These are phyloP conservation scores for Diutina rugosa DNA, from an alignment of 1,139 yeast genomes.

Conservation along the genomic window DNA sequence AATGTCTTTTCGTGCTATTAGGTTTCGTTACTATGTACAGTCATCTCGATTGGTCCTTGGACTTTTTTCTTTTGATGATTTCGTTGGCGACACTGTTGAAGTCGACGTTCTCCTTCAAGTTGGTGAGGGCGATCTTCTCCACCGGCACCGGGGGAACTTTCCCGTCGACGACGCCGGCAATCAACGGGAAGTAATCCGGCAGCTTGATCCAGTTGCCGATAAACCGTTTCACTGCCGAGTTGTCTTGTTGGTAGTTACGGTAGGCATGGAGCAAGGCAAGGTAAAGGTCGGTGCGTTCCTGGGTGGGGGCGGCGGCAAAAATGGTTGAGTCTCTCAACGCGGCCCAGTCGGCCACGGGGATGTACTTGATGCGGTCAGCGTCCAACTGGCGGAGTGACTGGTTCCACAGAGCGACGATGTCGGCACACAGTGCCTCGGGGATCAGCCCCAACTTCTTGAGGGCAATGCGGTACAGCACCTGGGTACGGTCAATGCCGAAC, in stretches of 20 bases:
- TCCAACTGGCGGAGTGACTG: slow-evolving; percentile 43
- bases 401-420: slow-evolving; percentile 50
- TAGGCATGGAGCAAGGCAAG: slow-evolving; percentile 44
- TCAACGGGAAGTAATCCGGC: slow-evolving; percentile 11
- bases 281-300: slow-evolving; percentile 41
- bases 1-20: background rate
- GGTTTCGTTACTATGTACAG: background rate
- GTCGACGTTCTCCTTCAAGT: slow-evolving; percentile 18
- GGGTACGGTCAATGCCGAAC: slow-evolving; percentile 47
- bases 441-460: slow-evolving; percentile 65
- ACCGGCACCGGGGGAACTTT: slow-evolving; percentile 10
- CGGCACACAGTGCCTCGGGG: slow-evolving; percentile 35
- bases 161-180: slow-evolving; percentile 12
- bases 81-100: slow-evolving; percentile 13
- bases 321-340: slow-evolving; percentile 72
- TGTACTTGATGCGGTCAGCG: slow-evolving; percentile 38
- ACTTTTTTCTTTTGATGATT: slow-evolving; percentile 7
- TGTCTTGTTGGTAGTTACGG: slow-evolving; percentile 30
- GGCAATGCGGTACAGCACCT: slow-evolving; percentile 64
- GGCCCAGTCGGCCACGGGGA: slow-evolving; percentile 83
- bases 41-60: background rate
- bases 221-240: slow-evolving; percentile 17
- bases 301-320: slow-evolving; percentile 22
- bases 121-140: slow-evolving; percentile 13
- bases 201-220: slow-evolving; percentile 20